Conservation (phyloP, 805 yeast species). For the Myxozyma monticola region DNA sequence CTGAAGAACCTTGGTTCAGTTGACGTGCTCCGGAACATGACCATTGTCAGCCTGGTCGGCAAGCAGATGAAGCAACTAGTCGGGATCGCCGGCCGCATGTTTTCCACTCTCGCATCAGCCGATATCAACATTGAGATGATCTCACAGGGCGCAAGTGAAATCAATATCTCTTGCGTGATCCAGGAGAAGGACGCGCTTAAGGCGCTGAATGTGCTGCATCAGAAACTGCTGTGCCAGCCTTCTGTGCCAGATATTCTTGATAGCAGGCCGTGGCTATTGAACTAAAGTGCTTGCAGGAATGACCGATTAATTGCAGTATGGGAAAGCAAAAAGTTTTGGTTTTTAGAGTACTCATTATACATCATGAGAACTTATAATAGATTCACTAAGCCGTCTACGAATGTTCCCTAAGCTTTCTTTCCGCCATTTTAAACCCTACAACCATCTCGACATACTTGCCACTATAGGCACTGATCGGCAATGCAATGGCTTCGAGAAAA, state of each 20-base stretch:
- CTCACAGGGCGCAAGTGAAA: constrained; percentile 97
- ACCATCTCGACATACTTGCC: no score
- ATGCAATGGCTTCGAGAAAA: no score
- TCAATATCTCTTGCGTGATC: constrained; percentile 93
- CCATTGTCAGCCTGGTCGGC: constrained; percentile 92
- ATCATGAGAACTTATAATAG: not conserved
- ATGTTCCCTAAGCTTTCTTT: no score
- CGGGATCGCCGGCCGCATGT: constrained; percentile 97
- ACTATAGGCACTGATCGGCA: no score
- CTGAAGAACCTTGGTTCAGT: constrained; percentile 80
- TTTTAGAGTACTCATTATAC: not conserved
- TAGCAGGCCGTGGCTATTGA: constrained; percentile 26
- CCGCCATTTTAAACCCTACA: no score
- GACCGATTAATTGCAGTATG: not conserved
- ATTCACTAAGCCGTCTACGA: no score
- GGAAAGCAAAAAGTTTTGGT: not conserved
- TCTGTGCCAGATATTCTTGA: constrained; percentile 21
- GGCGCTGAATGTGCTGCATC: constrained; percentile 85
- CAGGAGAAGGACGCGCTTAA: constrained; percentile 77
- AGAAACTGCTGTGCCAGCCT: constrained; percentile 51
- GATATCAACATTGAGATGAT: constrained; percentile 96
- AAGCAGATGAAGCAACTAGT: constrained; percentile 95
- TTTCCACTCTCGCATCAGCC: constrained; percentile 88
- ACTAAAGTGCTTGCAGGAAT: constrained; percentile 1
- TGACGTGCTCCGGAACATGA: constrained; percentile 82